phyloP scores from a whole-genome alignment of 73 alveolate genomes.

The Paramecium tetraurelia region DNA sequence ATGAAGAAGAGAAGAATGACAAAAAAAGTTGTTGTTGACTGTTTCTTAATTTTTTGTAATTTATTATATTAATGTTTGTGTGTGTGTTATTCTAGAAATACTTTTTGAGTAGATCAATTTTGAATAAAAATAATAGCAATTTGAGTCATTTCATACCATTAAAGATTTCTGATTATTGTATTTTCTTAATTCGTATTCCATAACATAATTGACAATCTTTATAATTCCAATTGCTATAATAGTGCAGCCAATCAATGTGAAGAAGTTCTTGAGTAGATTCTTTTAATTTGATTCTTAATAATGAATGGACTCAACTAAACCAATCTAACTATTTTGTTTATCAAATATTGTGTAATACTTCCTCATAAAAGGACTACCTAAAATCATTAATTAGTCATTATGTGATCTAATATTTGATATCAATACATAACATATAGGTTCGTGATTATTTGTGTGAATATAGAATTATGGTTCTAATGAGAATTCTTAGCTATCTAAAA shows the following conservation, averaged over 20 bases:
- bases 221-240: not conserved
- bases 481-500: not conserved
- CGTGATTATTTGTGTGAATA: conserved; percentile 1
- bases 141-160: not conserved
- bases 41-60: not conserved
- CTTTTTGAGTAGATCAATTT: not conserved
- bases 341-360: conserved; percentile 82
- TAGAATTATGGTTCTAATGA: not conserved
- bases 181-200: conserved; percentile 4
- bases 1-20: not conserved
- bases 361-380: conserved; percentile 88
- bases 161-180: not conserved
- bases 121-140: not conserved
- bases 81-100: not conserved
- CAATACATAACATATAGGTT: conserved; percentile 18
- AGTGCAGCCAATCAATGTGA: not conserved
- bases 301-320: conserved; percentile 61
- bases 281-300: not conserved
- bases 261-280: not conserved
- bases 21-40: not conserved
- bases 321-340: conserved; percentile 75
- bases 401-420: not conserved
- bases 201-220: not conserved
- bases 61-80: not conserved
- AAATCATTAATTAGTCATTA: conserved; percentile 68